Conservation (phyloP, 805 yeast genomes). For the Pichia ethanolica region DNA sequence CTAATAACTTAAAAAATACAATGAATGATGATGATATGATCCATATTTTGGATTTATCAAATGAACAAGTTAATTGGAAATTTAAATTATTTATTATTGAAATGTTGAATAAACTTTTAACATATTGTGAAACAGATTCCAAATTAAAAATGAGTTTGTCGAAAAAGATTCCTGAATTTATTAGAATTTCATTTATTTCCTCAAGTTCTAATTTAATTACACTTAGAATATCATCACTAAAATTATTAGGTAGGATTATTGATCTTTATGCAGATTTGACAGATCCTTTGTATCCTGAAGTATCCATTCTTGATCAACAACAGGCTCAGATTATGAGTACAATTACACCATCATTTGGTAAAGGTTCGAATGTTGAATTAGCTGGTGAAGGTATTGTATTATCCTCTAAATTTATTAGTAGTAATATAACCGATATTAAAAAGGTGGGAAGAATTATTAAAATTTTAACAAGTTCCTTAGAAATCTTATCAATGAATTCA, state of each 20-base stretch:
- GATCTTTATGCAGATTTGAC: constrained; percentile 49
- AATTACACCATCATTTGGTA: constrained; percentile 73
- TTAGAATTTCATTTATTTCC: constrained; percentile 72
- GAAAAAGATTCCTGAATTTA: constrained; percentile 51
- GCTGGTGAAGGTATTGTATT: constrained; percentile 74
- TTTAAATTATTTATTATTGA: constrained; percentile 44
- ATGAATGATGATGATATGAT: constrained; percentile 3
- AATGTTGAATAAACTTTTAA: constrained; percentile 37
- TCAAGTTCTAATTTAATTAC: constrained; percentile 62
- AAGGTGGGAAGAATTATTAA: constrained; percentile 51
- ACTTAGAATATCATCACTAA: constrained; percentile 59
- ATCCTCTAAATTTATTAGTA: constrained; percentile 65
- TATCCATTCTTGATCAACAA: constrained; percentile 75
- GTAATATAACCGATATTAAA: constrained; percentile 44
- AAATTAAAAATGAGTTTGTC: constrained; percentile 35
- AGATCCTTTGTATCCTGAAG: constrained; percentile 68
- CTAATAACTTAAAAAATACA: background rate
- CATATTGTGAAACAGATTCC: constrained; percentile 32
- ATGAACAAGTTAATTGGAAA: constrained; percentile 52
- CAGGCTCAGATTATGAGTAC: constrained; percentile 94
- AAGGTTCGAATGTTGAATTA: constrained; percentile 63
- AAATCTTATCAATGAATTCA: constrained; percentile 36
- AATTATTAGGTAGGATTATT: constrained; percentile 56
- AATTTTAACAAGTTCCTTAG: constrained; percentile 59
- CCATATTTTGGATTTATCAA: constrained; percentile 30